These are phyloP conservation scores for Graphilbum sp. DNA, from an alignment of 2,329 filamentous ascomycete genomes.

Conservation along the genomic window DNA sequence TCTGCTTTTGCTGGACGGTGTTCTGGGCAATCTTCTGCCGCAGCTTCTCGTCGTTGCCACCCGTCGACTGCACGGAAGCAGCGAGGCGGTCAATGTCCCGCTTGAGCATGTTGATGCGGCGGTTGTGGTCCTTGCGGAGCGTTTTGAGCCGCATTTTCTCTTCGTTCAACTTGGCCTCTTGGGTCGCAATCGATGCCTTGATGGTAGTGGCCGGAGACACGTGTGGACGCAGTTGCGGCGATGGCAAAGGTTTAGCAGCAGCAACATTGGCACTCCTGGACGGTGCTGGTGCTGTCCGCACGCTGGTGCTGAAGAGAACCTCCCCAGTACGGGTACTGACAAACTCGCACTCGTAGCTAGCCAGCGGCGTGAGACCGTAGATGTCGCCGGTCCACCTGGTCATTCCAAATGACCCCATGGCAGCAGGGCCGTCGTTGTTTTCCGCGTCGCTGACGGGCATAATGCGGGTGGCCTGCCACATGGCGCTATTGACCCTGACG, in stretches of 20 bases:
- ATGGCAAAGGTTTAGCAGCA: conserved; percentile 11
- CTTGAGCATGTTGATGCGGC: conserved; percentile 46
- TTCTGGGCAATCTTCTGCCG: conserved; percentile 62
- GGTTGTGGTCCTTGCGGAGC: conserved; percentile 59
- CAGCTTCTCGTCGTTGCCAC: conserved; percentile 60
- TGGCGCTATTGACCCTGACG: conserved; percentile 61
- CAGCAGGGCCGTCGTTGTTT: conserved; percentile 6
- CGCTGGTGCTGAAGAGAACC: conserved; percentile 54
- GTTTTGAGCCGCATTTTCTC: conserved; percentile 53
- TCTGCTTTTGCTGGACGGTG: conserved; percentile 54
- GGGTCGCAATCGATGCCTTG: conserved; percentile 57
- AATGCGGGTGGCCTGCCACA: conserved; percentile 66
- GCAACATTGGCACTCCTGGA: conserved; percentile 15
- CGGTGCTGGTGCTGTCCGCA: conserved; percentile 45
- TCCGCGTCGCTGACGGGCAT: conserved; percentile 32
- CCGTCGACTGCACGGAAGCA: conserved; percentile 48
- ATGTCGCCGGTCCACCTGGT: conserved; percentile 55
- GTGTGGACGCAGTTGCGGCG: conserved; percentile 44
- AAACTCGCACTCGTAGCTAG: conserved; percentile 67
- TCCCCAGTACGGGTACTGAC: conserved; percentile 49
- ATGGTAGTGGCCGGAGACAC: conserved; percentile 65
- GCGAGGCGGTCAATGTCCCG: conserved; percentile 60
- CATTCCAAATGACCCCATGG: conserved; percentile 17
- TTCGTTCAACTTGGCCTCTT: conserved; percentile 54
- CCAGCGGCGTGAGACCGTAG: conserved; percentile 52